Base-by-base conservation (phyloP, 164 flowering plant genomes). In the Paratinospora sagittata region DNA sequence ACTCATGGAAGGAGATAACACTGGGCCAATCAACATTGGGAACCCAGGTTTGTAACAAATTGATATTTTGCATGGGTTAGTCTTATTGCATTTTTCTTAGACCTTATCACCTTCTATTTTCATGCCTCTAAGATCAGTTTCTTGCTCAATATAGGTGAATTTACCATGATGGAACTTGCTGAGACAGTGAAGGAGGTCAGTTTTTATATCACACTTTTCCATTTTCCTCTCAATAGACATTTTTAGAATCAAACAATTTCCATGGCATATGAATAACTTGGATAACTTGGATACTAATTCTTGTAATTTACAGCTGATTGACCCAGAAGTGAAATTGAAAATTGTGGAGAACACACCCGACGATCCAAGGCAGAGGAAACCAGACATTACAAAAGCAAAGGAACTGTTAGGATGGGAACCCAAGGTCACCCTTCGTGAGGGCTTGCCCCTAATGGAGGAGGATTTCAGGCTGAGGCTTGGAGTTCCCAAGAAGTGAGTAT, bases 11-110 rank as follows among this genome's bases (percentile, higher is more conserved):
- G 95, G 92, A 69, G 89, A 83, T 9, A 43, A 87, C 73, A 88
- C 92, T 62, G 92, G 96, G 5, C 96, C 92, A 10, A 88, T 88
- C 76, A 90, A 88, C 84, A 81, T 90, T 70, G 92, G 96, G 67
- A 90, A 90, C 73, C 95, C 95, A 81, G 94, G 94, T 88, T 49
- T 19, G 71, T 12, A 23, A 55, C 11, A 23, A 70, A 19, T 52
- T 30, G 39, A 13, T n/a, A 47, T 37, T 63, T 3, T 24, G 36
- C 36, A 63, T 21, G n/a, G 19, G 19, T 10, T 37, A 36, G 27
- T 24, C 26, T 27, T 9, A 27, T 68, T 27, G 47, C 55, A 26
- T 13, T 57, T 13, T n/a, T n/a, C 45, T 55, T 19, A 11, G 52
- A 49, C 2, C 41, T 21, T 52, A 36, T 33, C n/a, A 21, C n/a